Evolutionary conservation across 2,329 filamentous ascomycete genomes (phyloP), one percentile per base, ranked within the genome.

Genomic region (Xylaria sp.): DNA sequence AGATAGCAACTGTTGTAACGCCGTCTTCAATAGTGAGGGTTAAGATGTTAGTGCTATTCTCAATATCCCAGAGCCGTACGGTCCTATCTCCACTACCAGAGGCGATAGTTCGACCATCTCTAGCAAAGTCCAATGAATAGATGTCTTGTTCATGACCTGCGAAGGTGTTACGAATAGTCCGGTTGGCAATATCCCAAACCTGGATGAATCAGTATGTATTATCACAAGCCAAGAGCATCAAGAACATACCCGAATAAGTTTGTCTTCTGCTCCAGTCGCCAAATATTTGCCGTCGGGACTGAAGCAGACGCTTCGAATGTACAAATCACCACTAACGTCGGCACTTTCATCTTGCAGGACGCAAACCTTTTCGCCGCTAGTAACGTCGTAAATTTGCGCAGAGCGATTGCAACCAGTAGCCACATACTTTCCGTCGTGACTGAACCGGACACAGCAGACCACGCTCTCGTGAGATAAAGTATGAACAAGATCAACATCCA

Each of bases 141-240:
- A 99, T 99, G 74, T 99, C 96, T 82, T 99, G 95, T 81, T 99
- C 96, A 81, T 99, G 96, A 28, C 96, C 96, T n/a, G 91, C 88
- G 82, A 99, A 98, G 48, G 94, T 94, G 79, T 96, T 94, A 77
- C 94, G 93, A 79, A 99, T 98, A 9, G 89, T 90, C 75, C 94
- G 89, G 66, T 85, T 88, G 64, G 88, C 86, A 75, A 99, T 98
- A 79, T 99, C 96, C 96, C 96, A 99, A 61, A 99, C 94, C 92
- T 95, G 74, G 28, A 58, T 18, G 49, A 48, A 55, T 68, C 60
- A 75, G 73, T 64, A 31, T 64, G 8, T 36, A 18, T 56, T 6
- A 33, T 7, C n/a, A 20, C 33, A 13, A 12, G 18, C 25, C 2
- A 39, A 5, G n/a, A 8, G 18, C 13, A 55, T 9, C 0, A n/a